Evolutionary conservation across 2,329 filamentous ascomycete species (phyloP), one percentile per base, ranked within the genome.

Genomic region (Purpureocillium lavendulum): DNA sequence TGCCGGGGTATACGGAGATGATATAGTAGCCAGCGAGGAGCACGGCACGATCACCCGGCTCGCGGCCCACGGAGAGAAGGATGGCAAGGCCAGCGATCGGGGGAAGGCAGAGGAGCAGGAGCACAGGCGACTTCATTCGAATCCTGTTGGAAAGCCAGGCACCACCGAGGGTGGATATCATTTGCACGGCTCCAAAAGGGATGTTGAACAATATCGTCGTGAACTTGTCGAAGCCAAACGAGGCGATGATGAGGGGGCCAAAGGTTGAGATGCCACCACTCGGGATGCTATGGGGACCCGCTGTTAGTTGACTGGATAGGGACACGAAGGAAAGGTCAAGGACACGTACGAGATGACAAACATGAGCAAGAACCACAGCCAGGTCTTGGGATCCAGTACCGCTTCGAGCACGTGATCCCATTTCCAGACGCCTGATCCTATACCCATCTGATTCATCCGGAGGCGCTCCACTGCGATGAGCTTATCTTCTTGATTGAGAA

Each of bases 121-220:
- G 55, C 3, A 80, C 68, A 1, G 71, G 68, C 0, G 68, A 70
- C 51, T 81, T 81, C 47, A 66, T 69, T 44, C 72, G 72, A 40
- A 70, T 59, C n/a, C 59, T 57, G 0, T 71, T 73, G 0, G 77
- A 71, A 2, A 77, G 56, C 54, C 65, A 76, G 0, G 73, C 77
- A 2, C 73, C 71, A 5, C 73, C 73, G 28, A 81, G 61, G 0
- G 73, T 82, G 0, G 75, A 68, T 15, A 80, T 60, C 11, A 81
- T 65, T 47, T 82, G 77, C 0, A 80, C 73, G 0, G 66, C 66
- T 2, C 77, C 77, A 34, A 79, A 79, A 0, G 74, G 75, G 42
- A 78, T 77, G 45, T 79, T 77, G 55, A 79, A 75, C 0, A 78
- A 59, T 12, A 79, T 77, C 0, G 75, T 75, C 2, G 66, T 61